A percentile compares a stretch with the other conserved stretches of the same genome.
Conservation (phyloP, 441 rosid species). For the Eugenia klotzschiana region DNA sequence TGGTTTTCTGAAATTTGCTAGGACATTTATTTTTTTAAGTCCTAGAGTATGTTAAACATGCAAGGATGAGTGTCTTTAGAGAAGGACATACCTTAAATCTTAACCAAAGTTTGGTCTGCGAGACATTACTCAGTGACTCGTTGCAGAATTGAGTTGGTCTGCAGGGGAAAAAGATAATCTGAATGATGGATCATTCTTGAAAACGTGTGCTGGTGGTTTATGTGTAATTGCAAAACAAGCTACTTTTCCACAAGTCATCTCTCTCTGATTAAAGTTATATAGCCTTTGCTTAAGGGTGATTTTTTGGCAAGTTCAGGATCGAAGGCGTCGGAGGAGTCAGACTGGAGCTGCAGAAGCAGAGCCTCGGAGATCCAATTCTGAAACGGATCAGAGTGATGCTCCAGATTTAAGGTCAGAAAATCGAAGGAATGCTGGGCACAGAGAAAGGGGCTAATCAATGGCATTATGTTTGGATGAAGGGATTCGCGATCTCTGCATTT, state of each 20-base stretch:
- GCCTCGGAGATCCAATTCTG: conserved; percentile 27
- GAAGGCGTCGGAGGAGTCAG: conserved; percentile 54
- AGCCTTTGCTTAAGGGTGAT: neutral
- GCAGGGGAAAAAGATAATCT: neutral
- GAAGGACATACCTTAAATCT: neutral
- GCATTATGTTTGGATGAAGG: neutral
- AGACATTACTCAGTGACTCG: neutral
- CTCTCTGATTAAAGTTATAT: neutral
- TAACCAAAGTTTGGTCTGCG: neutral
- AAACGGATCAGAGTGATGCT: conserved; percentile 30
- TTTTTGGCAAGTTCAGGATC: conserved; percentile 35
- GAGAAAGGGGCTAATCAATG: neutral
- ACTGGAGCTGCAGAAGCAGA: conserved; percentile 31
- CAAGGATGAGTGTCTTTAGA: neutral
- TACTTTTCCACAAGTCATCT: neutral
- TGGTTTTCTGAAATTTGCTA: neutral
- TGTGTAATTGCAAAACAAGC: neutral
- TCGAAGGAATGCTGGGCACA: conserved; percentile 7
- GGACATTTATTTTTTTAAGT: neutral
- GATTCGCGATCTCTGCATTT: neutral
- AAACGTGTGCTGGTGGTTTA: neutral
- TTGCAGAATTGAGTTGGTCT: neutral
- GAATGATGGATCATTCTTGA: neutral
- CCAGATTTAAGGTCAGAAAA: conserved; percentile 17
- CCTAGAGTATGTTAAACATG: neutral